A percentile compares a stretch with the other conserved stretches of the same genome.
phyloP scores from a whole-genome alignment of 371 early-diverging fungal species.

The Massospora cicadina region DNA sequence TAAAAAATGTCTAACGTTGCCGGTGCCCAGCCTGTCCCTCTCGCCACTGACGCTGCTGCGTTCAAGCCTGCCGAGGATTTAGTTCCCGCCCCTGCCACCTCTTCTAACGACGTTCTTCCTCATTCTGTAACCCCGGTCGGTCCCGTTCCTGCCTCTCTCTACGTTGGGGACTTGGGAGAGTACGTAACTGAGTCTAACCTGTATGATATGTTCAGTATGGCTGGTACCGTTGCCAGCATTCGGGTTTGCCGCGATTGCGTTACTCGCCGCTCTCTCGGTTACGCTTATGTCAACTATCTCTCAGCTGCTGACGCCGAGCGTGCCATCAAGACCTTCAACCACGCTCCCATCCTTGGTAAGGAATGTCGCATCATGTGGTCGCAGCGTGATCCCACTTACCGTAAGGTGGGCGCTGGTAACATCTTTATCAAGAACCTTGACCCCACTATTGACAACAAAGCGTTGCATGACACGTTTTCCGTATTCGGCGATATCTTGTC shows the following conservation, averaged over 20 bases:
- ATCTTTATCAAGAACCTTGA: constrained; percentile 99
- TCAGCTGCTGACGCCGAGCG: constrained; percentile 67
- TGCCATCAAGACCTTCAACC: constrained; percentile 89
- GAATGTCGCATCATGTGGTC: constrained; percentile 99
- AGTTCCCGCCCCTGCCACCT: background rate
- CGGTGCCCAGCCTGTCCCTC: background rate
- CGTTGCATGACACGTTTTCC: constrained; percentile 97
- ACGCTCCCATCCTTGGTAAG: constrained; percentile 80
- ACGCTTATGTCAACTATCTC: constrained; percentile 96
- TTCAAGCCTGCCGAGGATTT: background rate
- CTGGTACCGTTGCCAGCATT: constrained; percentile 92
- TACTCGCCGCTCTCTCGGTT: constrained; percentile 91
- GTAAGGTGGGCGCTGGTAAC: constrained; percentile 89
- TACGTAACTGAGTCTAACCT: constrained; percentile 92
- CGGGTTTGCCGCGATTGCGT: constrained; percentile 97
- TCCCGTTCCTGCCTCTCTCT: constrained; percentile 53
- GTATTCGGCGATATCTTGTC: constrained; percentile 96
- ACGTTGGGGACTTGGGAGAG: constrained; percentile 83
- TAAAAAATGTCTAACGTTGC: background rate
- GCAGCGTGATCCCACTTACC: constrained; percentile 92
- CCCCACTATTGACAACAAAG: constrained; percentile 89
- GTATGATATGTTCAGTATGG: constrained; percentile 89
- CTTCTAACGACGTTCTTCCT: constrained; percentile 21
- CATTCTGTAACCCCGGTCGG: constrained; percentile 20
- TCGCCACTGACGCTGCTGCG: background rate